Conservation (phyloP, 768 basidiomycete species). For the Termitomyces sp. region DNA sequence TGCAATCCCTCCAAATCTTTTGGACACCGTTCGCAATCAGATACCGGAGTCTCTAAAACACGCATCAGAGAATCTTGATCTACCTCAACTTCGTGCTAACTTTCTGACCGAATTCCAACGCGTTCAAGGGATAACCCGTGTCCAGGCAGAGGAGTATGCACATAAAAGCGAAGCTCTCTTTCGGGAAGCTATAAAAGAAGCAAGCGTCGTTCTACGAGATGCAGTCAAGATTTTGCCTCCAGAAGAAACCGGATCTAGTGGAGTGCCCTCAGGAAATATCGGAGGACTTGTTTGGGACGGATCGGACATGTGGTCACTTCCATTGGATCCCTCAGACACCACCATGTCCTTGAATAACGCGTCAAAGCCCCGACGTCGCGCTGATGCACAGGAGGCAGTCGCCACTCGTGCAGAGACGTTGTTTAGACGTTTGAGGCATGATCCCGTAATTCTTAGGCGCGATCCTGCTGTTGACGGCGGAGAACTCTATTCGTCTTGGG, state of each 20-base stretch:
- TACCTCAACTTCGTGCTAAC: slow-evolving; percentile 61
- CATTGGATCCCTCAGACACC: slow-evolving; percentile 27
- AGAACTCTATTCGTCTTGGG: slow-evolving; percentile 56
- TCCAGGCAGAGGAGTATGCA: slow-evolving; percentile 82
- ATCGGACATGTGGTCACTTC: slow-evolving; percentile 81
- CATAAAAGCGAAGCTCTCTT: slow-evolving; percentile 66
- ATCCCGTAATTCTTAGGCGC: slow-evolving; percentile 69
- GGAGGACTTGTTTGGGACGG: slow-evolving; percentile 74
- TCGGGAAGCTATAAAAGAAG: slow-evolving; percentile 71
- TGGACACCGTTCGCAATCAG: slow-evolving; percentile 60
- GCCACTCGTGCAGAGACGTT: slow-evolving; percentile 76
- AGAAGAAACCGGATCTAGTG: slow-evolving; percentile 30
- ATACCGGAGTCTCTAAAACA: slow-evolving; percentile 64
- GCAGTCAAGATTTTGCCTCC: slow-evolving; percentile 93
- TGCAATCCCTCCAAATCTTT: slow-evolving; percentile 70
- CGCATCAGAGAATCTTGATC: slow-evolving; percentile 58
- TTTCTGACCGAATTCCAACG: slow-evolving; percentile 63
- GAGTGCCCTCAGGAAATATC: slow-evolving; percentile 10
- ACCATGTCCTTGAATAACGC: not conserved
- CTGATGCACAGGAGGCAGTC: slow-evolving; percentile 47
- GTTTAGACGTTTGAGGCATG: slow-evolving; percentile 64
- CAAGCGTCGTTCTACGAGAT: slow-evolving; percentile 77
- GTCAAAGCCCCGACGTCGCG: slow-evolving; percentile 14
- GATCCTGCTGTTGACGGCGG: slow-evolving; percentile 68
- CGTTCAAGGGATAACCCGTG: slow-evolving; percentile 69